Conservation (phyloP, 2,329 filamentous ascomycete genomes). For the Diaporthe citrichinensis region DNA sequence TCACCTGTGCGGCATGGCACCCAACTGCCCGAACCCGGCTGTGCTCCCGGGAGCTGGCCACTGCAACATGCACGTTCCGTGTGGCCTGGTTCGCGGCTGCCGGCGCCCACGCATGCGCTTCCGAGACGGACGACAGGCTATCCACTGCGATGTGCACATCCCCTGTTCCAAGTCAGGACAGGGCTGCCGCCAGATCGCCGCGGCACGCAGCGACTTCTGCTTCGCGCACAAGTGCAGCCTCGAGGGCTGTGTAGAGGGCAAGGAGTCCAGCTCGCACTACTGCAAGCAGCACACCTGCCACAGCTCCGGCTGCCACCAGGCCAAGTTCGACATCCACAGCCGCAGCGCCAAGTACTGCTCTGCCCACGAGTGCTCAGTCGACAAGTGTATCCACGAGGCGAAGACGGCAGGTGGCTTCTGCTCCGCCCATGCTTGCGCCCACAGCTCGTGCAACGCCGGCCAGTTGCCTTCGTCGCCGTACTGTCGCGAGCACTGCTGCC, state of each 20-base stretch:
- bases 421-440: conserved; percentile 29
- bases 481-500: conserved; percentile 37
- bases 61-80: conserved; percentile 35
- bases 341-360: conserved; percentile 35
- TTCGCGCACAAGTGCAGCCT: conserved; percentile 38
- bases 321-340: conserved; percentile 33
- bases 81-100: conserved; percentile 33
- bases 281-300: conserved; percentile 38
- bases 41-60: conserved; percentile 2
- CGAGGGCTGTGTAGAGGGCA: conserved; percentile 27
- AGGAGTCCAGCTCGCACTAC: conserved; percentile 28
- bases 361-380: conserved; percentile 32
- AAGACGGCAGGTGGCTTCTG: conserved; percentile 26
- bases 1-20: conserved; percentile 32
- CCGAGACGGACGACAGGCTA: conserved; percentile 17
- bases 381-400: conserved; percentile 20
- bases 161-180: conserved; percentile 21
- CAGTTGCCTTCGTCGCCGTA: neutral
- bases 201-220: conserved; percentile 11
- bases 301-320: conserved; percentile 31
- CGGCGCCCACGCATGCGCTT: conserved; percentile 24
- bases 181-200: conserved; percentile 33
- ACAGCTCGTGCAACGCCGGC: conserved; percentile 26
- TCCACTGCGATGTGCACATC: conserved; percentile 35
- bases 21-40: conserved; percentile 24